These are phyloP conservation scores for Cyberlindnera maritima DNA, from an alignment of 805 yeast species.

Conservation along the genomic window DNA sequence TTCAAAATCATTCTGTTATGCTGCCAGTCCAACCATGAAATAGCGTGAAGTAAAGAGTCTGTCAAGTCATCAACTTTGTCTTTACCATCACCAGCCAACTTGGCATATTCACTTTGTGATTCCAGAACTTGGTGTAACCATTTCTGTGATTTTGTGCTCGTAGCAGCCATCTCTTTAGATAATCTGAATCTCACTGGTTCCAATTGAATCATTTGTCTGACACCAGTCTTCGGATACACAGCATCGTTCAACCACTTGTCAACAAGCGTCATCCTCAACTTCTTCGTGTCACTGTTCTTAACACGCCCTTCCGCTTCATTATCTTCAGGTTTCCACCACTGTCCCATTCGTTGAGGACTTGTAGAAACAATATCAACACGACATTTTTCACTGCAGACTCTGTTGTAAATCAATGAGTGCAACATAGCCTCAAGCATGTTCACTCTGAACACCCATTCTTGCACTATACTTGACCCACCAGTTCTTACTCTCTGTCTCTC, in stretches of 20 bases:
- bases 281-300: slow-evolving; percentile 16
- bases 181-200: slow-evolving; percentile 13
- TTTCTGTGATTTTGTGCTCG: slow-evolving; percentile 12
- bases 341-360: slow-evolving; percentile 23
- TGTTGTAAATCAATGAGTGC: slow-evolving; percentile 28
- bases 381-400: slow-evolving; percentile 1
- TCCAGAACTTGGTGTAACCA: slow-evolving; percentile 21
- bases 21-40: slow-evolving; percentile 28
- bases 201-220: slow-evolving; percentile 9
- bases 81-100: slow-evolving; percentile 4
- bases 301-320: neutral
- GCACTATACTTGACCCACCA: slow-evolving; percentile 41
- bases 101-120: slow-evolving; percentile 3
- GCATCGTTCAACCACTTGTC: slow-evolving; percentile 20
- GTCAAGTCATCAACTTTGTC: slow-evolving; percentile 27
- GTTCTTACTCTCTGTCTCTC: slow-evolving; percentile 59
- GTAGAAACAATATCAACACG: slow-evolving; percentile 18
- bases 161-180: slow-evolving; percentile 10
- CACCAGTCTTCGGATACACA: neutral
- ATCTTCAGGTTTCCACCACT: slow-evolving; percentile 22
- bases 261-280: slow-evolving; percentile 17
- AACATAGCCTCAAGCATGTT: slow-evolving; percentile 55
- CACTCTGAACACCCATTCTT: slow-evolving; percentile 50
- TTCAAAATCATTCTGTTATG: slow-evolving; percentile 23
- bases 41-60: slow-evolving; percentile 25